Evolutionary conservation across 805 yeast species (phyloP).

Genomic region (Candida silvatica): DNA sequence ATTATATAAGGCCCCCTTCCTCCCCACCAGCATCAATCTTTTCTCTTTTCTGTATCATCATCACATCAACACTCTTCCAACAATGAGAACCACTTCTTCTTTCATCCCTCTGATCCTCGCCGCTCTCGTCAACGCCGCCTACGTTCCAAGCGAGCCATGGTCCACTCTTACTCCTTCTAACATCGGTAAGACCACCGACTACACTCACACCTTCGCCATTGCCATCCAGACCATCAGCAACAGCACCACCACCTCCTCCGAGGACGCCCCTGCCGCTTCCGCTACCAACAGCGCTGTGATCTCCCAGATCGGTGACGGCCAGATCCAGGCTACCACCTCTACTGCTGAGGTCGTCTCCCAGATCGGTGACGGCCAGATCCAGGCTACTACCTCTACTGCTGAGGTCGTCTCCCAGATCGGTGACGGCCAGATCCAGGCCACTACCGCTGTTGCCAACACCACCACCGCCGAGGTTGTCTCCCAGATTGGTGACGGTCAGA

Average conservation of each 20-base stretch:
- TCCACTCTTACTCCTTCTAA: not conserved
- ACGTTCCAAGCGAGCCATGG: not conserved
- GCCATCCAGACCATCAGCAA: slow-evolving; percentile 52
- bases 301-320: slow-evolving; percentile 40
- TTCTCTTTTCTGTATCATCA: too few species aligned
- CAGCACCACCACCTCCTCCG: slow-evolving; percentile 33
- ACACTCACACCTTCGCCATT: slow-evolving; percentile 47
- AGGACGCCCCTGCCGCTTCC: slow-evolving; percentile 27
- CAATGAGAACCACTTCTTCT: too few species aligned
- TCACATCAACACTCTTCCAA: too few species aligned
- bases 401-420: slow-evolving; percentile 14
- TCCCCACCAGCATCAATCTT: too few species aligned
- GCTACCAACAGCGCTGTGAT: slow-evolving; percentile 18
- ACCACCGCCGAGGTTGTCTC: slow-evolving; percentile 24
- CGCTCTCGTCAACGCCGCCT: not conserved
- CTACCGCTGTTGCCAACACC: slow-evolving; percentile 15
- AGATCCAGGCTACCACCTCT: slow-evolving; percentile 28
- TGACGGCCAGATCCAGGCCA: slow-evolving; percentile 9
- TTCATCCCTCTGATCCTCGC: too few species aligned
- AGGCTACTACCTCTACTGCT: slow-evolving; percentile 22
- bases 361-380: slow-evolving; percentile 14
- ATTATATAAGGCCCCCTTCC: too few species aligned
- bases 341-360: slow-evolving; percentile 28
- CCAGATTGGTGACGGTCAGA: slow-evolving; percentile 48
- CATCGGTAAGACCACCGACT: not conserved